Conservation (phyloP, 371 early-diverging fungal species). For the Funneliformis caledonium region DNA sequence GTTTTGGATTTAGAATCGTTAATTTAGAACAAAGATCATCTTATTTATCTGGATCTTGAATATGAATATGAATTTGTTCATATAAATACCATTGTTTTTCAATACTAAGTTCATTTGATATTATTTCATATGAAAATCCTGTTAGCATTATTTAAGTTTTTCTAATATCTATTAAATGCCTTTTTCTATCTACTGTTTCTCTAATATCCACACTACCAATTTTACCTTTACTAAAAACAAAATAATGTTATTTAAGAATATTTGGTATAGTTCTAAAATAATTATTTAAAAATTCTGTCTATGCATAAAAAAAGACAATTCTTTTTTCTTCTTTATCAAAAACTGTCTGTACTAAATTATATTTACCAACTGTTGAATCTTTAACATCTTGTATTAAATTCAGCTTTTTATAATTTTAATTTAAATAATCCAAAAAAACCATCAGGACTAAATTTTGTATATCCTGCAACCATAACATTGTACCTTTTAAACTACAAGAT, state of each 20-base stretch:
- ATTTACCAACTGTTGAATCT: not conserved
- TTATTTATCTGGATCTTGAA: too few relatives aligned
- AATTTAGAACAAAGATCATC: too few relatives aligned
- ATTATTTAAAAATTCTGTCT: not conserved
- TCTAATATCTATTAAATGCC: not conserved
- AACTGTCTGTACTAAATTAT: not conserved
- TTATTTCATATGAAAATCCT: not conserved
- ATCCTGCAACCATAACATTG: not conserved
- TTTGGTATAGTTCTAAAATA: not conserved
- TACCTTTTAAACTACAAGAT: too few relatives aligned
- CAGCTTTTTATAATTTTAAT: not conserved
- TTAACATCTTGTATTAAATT: not conserved
- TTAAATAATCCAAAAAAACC: conserved; percentile 21
- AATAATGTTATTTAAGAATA: conserved; percentile 1
- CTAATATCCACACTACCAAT: not conserved
- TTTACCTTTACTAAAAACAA: not conserved
- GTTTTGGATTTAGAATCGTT: too few relatives aligned
- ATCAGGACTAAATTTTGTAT: conserved; percentile 13
- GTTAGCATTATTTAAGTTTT: not conserved
- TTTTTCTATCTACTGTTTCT: not conserved
- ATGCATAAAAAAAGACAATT: not conserved
- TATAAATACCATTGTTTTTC: not conserved
- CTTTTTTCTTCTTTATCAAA: not conserved
- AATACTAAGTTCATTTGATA: not conserved
- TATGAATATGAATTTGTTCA: not conserved